phyloP scores from a whole-genome alignment of 2,329 filamentous ascomycete species.

The Anisogramma anomala region DNA sequence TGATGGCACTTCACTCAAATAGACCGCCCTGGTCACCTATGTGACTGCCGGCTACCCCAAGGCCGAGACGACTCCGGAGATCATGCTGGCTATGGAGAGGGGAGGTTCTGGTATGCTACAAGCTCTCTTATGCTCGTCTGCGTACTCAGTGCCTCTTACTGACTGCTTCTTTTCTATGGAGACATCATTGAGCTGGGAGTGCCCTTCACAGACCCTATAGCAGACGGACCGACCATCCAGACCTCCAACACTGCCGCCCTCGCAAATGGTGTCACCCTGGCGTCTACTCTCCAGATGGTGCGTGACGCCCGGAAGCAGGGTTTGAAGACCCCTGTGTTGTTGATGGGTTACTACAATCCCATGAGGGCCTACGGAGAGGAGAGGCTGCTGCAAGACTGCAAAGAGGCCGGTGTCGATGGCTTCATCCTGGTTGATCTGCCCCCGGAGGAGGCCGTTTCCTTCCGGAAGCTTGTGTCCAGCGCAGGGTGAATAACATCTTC shows the following conservation, averaged over 20 bases:
- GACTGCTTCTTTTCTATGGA: slow-evolving; percentile 23
- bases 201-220: slow-evolving; percentile 96
- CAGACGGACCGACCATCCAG: slow-evolving; percentile 94
- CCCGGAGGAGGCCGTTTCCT: slow-evolving; percentile 88
- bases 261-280: slow-evolving; percentile 75
- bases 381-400: slow-evolving; percentile 71
- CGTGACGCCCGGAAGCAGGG: slow-evolving; percentile 67
- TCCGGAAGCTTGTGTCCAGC: slow-evolving; percentile 71
- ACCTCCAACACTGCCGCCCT: slow-evolving; percentile 87
- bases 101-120: slow-evolving; percentile 66
- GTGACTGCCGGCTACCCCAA: slow-evolving; percentile 89
- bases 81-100: slow-evolving; percentile 80
- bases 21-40: slow-evolving; percentile 87
- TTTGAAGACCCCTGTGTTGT: slow-evolving; percentile 68
- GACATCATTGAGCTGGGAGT: slow-evolving; percentile 94
- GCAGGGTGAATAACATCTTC: slow-evolving; percentile 46
- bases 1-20: slow-evolving; percentile 14
- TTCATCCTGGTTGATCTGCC: slow-evolving; percentile 96
- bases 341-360: slow-evolving; percentile 99
- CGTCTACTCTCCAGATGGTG: slow-evolving; percentile 70
- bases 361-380: slow-evolving; percentile 91
- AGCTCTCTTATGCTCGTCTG: not conserved
- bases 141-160: not conserved
- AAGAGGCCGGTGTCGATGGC: slow-evolving; percentile 76
- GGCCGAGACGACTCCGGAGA: slow-evolving; percentile 67